Base-by-base conservation (phyloP, 78 protist genomes). In the Acrasis kona region DNA sequence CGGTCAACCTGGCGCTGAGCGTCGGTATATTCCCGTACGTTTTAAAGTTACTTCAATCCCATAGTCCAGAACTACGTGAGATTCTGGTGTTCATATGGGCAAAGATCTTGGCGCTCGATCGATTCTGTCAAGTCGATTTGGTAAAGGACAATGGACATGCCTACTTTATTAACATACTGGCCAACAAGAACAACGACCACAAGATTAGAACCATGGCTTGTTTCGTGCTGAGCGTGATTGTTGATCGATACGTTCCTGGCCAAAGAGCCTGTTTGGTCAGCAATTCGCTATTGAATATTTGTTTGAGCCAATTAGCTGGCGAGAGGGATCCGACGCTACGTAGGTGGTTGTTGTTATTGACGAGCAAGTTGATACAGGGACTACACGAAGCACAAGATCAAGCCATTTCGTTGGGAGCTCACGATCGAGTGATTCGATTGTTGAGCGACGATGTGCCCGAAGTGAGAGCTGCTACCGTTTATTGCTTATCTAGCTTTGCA, bases 11-110 rank as follows among this genome's bases (percentile, higher is more conserved):
- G 67, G 80, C 95, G 30, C 76, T 96, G 61, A 39, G 87, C 28
- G 95, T 94, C 34, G 99, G 99, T 30, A 90, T 97, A 70, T 92
- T 97, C 57, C 98, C 97, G 5, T 95, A 95, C 76, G 91, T 95
- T 1, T 74, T 91, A 65, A 91, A 89, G 66, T 90, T 96, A 5
- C 87, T 96, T 12, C 94, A 86, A 79, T 36, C 80, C 0, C 86
- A 74, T 0, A 72, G 80, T 28, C 58, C 77, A 5, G 93, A 89
- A 19, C 73, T 88, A 34, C 85, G 90, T 39, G 72, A 61, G 27
- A 83, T 87, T n/a, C 82, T 96, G 6, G 87, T 92, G 6, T 85
- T 79, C 80, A 92, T 96, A 27, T 96, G 99, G 99, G 61, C 93
- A 10, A 66, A 65, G 61, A 69, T 91, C 0, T 30, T 86, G 27